These are phyloP conservation scores for Solanum stenotomum DNA, from an alignment of 257 asterid species.

Conservation along the genomic window DNA sequence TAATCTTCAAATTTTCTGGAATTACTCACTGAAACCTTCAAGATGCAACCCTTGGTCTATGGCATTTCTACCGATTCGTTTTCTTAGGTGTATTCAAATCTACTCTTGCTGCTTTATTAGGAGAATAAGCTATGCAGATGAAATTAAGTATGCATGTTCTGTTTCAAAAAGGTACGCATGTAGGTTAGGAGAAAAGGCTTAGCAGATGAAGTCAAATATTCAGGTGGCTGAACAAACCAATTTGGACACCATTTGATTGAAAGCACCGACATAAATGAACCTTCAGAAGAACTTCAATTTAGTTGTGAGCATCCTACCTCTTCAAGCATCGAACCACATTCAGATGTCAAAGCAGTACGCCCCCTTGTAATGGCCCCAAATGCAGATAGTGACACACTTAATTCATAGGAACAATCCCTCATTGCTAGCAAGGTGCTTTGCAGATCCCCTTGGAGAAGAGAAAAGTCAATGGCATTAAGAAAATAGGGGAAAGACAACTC, in stretches of 20 bases:
- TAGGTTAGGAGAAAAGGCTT: neutral
- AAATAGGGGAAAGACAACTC: neutral
- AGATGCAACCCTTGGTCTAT: neutral
- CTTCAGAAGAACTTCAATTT: neutral
- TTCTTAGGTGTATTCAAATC: neutral
- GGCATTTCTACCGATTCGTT: neutral
- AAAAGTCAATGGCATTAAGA: neutral
- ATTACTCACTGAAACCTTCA: neutral
- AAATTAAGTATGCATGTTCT: neutral
- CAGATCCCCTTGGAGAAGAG: slow-evolving; percentile 57
- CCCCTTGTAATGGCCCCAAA: slow-evolving; percentile 64
- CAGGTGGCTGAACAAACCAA: neutral
- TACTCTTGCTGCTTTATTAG: neutral
- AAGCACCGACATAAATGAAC: neutral
- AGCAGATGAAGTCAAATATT: neutral
- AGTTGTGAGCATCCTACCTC: slow-evolving; percentile 46
- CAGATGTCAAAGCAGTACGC: slow-evolving; percentile 90
- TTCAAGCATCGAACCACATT: slow-evolving; percentile 99
- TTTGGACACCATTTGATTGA: neutral
- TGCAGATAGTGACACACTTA: slow-evolving; percentile 72
- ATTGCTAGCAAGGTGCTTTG: slow-evolving; percentile 84
- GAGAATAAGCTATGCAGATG: neutral
- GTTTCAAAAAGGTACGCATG: neutral
- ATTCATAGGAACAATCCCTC: slow-evolving; percentile 83
- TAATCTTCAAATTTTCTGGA: neutral